These are phyloP conservation scores for Yamadazyma epiphylla DNA, from an alignment of 1,139 yeast species.

Conservation along the genomic window DNA sequence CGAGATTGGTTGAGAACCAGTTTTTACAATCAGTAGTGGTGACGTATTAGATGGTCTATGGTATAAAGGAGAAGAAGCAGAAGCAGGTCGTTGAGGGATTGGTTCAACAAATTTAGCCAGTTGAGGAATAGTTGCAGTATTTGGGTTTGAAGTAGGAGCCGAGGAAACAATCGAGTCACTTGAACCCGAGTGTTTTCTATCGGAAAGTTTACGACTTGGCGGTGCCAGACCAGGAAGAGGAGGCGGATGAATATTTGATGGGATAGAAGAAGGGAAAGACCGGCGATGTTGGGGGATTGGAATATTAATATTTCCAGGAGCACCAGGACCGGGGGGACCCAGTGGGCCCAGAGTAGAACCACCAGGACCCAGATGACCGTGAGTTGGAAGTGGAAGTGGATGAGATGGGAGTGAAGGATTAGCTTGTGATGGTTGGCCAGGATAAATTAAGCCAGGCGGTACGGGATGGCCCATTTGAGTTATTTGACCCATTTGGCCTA, in stretches of 20 bases:
- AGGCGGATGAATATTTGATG: conserved; percentile 4
- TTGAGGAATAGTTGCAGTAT: neutral
- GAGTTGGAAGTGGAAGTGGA: conserved; percentile 4
- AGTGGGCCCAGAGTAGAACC: neutral
- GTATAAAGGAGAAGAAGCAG: conserved; percentile 6
- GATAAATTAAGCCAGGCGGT: too few species aligned
- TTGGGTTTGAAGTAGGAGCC: neutral
- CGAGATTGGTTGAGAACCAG: neutral
- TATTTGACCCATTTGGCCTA: too few species aligned
- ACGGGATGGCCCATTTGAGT: too few species aligned
- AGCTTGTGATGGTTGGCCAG: conserved; percentile 6
- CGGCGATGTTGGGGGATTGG: neutral
- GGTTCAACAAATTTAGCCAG: conserved; percentile 7
- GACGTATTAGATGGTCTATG: conserved; percentile 8
- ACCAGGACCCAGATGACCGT: neutral
- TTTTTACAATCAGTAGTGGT: conserved; percentile 4
- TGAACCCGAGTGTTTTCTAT: too few species aligned
- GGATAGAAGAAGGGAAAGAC: conserved; percentile 1
- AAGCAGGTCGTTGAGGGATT: conserved; percentile 7
- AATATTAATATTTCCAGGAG: too few species aligned
- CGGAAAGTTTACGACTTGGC: too few species aligned
- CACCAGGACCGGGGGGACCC: too few species aligned
- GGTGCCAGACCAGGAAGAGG: conserved; percentile 4
- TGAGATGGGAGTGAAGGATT: conserved; percentile 6
- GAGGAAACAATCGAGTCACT: too few species aligned